phyloP scores from a whole-genome alignment of 495 filamentous ascomycete genomes.

The Xylaria intraflava region DNA sequence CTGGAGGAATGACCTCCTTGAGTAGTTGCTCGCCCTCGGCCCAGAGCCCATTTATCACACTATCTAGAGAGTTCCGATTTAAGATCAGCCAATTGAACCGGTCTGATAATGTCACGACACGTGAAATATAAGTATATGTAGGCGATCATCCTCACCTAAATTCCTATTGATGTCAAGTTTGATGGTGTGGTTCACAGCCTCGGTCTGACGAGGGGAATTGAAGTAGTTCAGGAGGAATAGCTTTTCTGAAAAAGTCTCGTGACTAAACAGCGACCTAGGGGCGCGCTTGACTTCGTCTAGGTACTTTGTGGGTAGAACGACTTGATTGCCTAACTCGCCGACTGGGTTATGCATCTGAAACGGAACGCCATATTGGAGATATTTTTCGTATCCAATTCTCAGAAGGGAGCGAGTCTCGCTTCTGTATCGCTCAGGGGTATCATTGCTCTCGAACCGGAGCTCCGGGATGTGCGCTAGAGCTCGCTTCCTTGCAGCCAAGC shows the following conservation, averaged over 20 bases:
- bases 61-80: background rate
- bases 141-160: background rate
- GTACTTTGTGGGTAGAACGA: background rate
- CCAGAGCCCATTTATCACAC: background rate
- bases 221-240: background rate
- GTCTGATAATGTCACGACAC: background rate
- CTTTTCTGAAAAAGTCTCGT: too few relatives aligned
- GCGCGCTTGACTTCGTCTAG: background rate
- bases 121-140: background rate
- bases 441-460: background rate
- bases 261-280: too few relatives aligned
- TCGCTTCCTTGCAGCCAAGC: background rate
- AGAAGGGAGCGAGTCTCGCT: background rate
- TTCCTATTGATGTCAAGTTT: constrained; percentile 1
- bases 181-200: background rate
- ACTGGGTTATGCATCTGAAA: background rate
- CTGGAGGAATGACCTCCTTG: background rate
- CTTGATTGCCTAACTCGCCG: constrained; percentile 1
- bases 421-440: constrained; percentile 9
- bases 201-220: constrained; percentile 1
- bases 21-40: background rate
- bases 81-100: background rate
- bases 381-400: background rate
- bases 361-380: background rate
- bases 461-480: background rate